Evolutionary conservation across 352 stramenopile genomes (phyloP), one percentile per base, ranked within the genome.

Genomic region (Phytophthora macrochlamydospora): DNA sequence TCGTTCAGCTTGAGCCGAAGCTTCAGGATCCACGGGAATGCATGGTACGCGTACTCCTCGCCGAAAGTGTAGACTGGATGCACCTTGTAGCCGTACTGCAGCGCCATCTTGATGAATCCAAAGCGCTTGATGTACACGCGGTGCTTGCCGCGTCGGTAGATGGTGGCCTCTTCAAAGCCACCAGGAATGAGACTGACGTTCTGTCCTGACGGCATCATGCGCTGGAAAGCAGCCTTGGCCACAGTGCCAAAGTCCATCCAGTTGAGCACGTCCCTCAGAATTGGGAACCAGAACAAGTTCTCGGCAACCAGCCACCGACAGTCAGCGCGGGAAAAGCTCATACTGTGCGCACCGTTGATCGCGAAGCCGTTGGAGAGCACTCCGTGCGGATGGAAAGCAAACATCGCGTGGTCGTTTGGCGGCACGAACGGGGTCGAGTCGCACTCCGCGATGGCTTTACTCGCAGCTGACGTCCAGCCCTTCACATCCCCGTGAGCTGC

Each of bases 161-260:
- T 59, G 29, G 93, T 97, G 6, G 91, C 93, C 69, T 98, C 95
- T 69, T 98, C 92, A 63, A 98, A 98, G 35, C 94, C 95, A 14
- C 95, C 95, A 0, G 93, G 93, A 31, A 96, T 78, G 38, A 98
- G 66, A 13, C 71, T 81, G 58, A 90, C 57, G 71, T 90, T 94
- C 40, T 80, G 63, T 4, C 73, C 71, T 2, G 72, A 61, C 4
- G 50, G 61, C 70, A 90, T 76, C 35, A 92, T 52, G 13, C n/a
- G 28, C 7, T 59, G 56, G 49, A 91, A 83, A 5, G 66, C 77
- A 0, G 24, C 4, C 63, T 85, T 90, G 29, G 24, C 73, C 11
- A 85, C 79, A 31, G 72, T 71, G 24, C 69, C 65, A 45, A 85
- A 89, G 24, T 82, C 64, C 51, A 83, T 78, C 82, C 85, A 93